Conservation (phyloP, 805 yeast species). For the Cyberlindnera subsufficiens region DNA sequence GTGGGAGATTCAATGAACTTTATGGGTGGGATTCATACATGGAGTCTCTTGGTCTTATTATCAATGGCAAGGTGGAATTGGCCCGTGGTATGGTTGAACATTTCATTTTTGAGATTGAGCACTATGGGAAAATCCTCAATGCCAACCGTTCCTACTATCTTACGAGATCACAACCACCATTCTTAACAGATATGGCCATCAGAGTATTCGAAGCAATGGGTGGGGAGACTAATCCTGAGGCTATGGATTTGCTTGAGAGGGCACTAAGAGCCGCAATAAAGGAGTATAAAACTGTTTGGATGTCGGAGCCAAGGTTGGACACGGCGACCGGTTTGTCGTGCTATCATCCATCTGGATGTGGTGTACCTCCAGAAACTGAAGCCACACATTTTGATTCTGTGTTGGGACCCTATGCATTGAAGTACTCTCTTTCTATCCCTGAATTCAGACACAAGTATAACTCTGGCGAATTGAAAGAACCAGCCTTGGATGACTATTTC, state of each 20-base stretch:
- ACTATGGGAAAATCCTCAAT: constrained; percentile 89
- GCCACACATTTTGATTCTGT: constrained; percentile 77
- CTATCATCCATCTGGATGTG: constrained; percentile 84
- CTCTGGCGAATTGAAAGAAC: constrained; percentile 57
- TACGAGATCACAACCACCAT: constrained; percentile 94
- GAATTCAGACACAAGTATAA: constrained; percentile 71
- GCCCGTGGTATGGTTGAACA: constrained; percentile 91
- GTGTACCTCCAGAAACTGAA: constrained; percentile 98
- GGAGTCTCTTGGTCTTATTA: constrained; percentile 77
- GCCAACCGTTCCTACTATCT: constrained; percentile 91
- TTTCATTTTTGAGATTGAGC: constrained; percentile 81
- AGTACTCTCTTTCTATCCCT: constrained; percentile 49
- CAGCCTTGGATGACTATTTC: constrained; percentile 82
- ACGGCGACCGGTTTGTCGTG: constrained; percentile 72
- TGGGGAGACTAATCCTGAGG: constrained; percentile 39
- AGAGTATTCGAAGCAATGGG: constrained; percentile 57
- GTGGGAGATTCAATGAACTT: constrained; percentile 93
- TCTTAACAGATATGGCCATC: constrained; percentile 86
- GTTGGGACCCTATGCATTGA: constrained; percentile 60
- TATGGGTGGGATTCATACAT: constrained; percentile 99
- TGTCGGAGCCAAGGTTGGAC: constrained; percentile 66
- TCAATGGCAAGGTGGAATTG: constrained; percentile 57
- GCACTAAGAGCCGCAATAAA: constrained; percentile 75
- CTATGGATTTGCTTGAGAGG: constrained; percentile 55
- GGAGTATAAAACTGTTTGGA: constrained; percentile 84